Percentiles rank a stretch among this genome's conserved stretches.
phyloP scores from a whole-genome alignment of 129 eudicot genomes.

The Daucus carota region DH1_v3.0 NC_030388.2:31643001-31643500 shows the following conservation, averaged over 20 bases:
- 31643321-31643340: background rate
- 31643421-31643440: slow-evolving; percentile 70
- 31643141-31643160: background rate
- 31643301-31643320: background rate
- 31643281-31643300: background rate
- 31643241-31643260: background rate
- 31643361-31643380: background rate
- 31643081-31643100: background rate
- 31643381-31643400: slow-evolving; percentile 73
- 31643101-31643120: background rate
- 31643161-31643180: background rate
- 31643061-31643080: background rate
- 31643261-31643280: background rate
- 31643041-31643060: background rate
- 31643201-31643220: background rate
- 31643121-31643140: background rate
- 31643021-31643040: background rate
- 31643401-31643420: slow-evolving; percentile 58
- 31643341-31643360: background rate
- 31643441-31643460: slow-evolving; percentile 57
- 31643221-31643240: background rate
- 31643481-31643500: background rate
- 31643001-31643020: too few relatives aligned
- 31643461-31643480: slow-evolving; percentile 69
- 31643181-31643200: background rate